A percentile compares a stretch with the other conserved stretches of the same genome.
Evolutionary conservation across 371 early-diverging fungal genomes (phyloP).

Genomic region (Sporodiniella umbellata): DNA sequence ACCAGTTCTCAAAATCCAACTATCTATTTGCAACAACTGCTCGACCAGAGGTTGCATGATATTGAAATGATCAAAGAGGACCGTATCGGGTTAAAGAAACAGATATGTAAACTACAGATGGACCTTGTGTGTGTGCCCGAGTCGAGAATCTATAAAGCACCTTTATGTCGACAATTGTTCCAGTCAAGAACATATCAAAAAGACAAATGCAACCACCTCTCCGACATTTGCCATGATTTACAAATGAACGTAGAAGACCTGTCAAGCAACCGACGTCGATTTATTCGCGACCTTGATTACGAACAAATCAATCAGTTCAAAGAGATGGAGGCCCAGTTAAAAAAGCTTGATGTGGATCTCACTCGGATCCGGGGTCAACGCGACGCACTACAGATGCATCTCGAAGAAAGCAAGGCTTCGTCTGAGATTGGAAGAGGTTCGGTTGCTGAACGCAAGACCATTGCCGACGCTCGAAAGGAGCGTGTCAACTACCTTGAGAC

Average conservation of each 20-base stretch:
- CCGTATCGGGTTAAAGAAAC: slow-evolving; percentile 37
- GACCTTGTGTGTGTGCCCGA: slow-evolving; percentile 36
- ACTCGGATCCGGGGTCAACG: slow-evolving; percentile 75
- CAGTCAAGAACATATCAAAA: slow-evolving; percentile 30
- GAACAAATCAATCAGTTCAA: slow-evolving; percentile 23
- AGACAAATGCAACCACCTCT: slow-evolving; percentile 29
- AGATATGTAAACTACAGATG: slow-evolving; percentile 32
- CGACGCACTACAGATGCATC: slow-evolving; percentile 26
- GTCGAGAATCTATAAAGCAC: slow-evolving; percentile 30
- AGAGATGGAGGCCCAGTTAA: slow-evolving; percentile 65
- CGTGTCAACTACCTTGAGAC: slow-evolving; percentile 15
- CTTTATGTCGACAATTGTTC: slow-evolving; percentile 28
- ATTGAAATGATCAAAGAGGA: slow-evolving; percentile 41
- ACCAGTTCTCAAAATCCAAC: slow-evolving; percentile 22
- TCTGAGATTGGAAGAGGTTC: slow-evolving; percentile 17
- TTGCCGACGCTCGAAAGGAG: slow-evolving; percentile 35
- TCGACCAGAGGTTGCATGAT: slow-evolving; percentile 30
- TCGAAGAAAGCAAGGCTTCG: slow-evolving; percentile 21
- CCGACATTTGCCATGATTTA: slow-evolving; percentile 20
- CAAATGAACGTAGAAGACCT: slow-evolving; percentile 19
- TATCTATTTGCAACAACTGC: slow-evolving; percentile 18
- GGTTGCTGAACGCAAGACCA: slow-evolving; percentile 13
- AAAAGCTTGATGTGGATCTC: slow-evolving; percentile 73
- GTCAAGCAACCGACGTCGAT: slow-evolving; percentile 13
- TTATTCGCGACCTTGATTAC: slow-evolving; percentile 23